Evolutionary conservation across 1,284 basidiomycete genomes (phyloP).

Genomic region (Microbotryum silenes-acaulis): DNA sequence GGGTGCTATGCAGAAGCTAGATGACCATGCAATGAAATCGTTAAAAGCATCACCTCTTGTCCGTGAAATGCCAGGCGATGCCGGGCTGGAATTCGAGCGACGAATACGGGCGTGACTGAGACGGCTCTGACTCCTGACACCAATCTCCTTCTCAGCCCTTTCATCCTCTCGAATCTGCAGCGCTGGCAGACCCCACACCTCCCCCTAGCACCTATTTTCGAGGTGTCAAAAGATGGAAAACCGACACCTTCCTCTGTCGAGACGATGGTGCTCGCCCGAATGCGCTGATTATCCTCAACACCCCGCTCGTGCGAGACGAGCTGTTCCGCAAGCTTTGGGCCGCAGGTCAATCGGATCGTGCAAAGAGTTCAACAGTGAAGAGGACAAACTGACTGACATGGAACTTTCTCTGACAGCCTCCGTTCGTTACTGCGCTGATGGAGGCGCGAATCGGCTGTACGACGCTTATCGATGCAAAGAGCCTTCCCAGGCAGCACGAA

Average conservation of each 20-base stretch:
- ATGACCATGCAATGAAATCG: no score
- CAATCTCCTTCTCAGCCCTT: background rate
- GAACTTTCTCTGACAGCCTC: slow-evolving; percentile 32
- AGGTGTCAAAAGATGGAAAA: slow-evolving; percentile 6
- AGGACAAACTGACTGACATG: slow-evolving; percentile 38
- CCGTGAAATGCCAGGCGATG: no score
- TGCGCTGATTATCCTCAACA: slow-evolving; percentile 79
- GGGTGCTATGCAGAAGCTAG: no score
- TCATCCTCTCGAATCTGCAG: background rate
- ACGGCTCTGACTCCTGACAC: no score
- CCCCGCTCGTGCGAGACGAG: slow-evolving; percentile 58
- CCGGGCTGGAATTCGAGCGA: background rate
- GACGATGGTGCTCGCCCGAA: slow-evolving; percentile 9
- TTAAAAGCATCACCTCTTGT: no score
- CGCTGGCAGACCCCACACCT: background rate
- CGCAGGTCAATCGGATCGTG: slow-evolving; percentile 47
- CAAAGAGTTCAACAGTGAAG: background rate
- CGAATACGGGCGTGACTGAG: background rate
- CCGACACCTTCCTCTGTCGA: slow-evolving; percentile 14
- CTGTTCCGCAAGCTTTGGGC: slow-evolving; percentile 65
- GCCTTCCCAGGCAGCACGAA: slow-evolving; percentile 2
- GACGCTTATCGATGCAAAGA: slow-evolving; percentile 48
- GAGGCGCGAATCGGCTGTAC: slow-evolving; percentile 80
- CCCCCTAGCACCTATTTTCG: no score
- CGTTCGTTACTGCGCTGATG: slow-evolving; percentile 68